Percentiles rank a stretch among this genome's conserved stretches.
phyloP scores from a whole-genome alignment of 768 basidiomycete species.

The Lactarius evosmus region DNA sequence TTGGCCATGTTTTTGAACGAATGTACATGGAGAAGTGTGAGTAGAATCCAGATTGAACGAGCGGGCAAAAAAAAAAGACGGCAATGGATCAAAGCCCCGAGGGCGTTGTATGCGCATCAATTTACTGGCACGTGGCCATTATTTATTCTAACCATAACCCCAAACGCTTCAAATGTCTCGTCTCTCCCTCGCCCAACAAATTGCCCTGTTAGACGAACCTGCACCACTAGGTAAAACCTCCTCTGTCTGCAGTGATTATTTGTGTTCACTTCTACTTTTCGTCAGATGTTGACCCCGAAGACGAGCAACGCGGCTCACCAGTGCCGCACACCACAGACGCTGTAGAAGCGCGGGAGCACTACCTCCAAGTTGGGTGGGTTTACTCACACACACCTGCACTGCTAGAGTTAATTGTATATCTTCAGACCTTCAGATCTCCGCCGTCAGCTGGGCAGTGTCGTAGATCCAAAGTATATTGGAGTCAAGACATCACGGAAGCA shows the following conservation, averaged over 20 bases:
- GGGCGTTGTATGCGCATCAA: slow-evolving; percentile 20
- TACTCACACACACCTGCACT: slow-evolving; percentile 1
- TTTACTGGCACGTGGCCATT: slow-evolving; percentile 19
- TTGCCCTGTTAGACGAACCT: slow-evolving; percentile 72
- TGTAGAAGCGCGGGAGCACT: slow-evolving; percentile 61
- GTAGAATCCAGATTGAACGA: slow-evolving; percentile 43
- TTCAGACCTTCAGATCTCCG: slow-evolving; percentile 67
- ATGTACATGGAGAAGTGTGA: slow-evolving; percentile 43
- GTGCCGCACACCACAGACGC: slow-evolving; percentile 31
- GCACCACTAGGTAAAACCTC: slow-evolving; percentile 58
- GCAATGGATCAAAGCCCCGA: slow-evolving; percentile 21
- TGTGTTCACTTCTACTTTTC: slow-evolving; percentile 15
- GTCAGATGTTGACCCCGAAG: slow-evolving; percentile 43
- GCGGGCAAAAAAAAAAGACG: slow-evolving; percentile 16
- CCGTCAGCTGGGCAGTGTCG: slow-evolving; percentile 57
- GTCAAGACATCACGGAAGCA: slow-evolving; percentile 59
- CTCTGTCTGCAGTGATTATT: background rate
- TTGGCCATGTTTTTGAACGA: slow-evolving; percentile 41
- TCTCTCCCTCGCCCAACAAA: slow-evolving; percentile 72
- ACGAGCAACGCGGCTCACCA: slow-evolving; percentile 38
- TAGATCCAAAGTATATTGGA: slow-evolving; percentile 79
- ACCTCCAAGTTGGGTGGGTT: slow-evolving; percentile 78
- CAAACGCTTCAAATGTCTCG: slow-evolving; percentile 26
- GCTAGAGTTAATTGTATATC: background rate
- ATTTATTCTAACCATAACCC: slow-evolving; percentile 25